These are phyloP conservation scores for Colletotrichum eleusines DNA, from an alignment of 2,329 filamentous ascomycete genomes.

Conservation along the genomic window DNA sequence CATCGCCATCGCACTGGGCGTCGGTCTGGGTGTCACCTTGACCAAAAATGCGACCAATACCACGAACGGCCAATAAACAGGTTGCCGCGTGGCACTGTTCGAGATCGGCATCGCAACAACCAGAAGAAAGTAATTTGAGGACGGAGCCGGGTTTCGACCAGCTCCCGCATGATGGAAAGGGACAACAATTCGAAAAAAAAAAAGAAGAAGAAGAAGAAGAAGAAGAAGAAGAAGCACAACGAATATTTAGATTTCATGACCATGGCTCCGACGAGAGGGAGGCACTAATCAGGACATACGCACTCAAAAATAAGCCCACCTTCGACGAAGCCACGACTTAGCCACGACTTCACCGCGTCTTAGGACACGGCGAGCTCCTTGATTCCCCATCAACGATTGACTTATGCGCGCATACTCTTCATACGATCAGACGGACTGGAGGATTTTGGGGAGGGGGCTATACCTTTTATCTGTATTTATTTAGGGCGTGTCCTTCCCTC, in stretches of 20 bases:
- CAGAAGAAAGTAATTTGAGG: neutral
- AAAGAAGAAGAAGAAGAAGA: no score
- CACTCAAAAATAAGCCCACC: constrained; percentile 1
- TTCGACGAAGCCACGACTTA: constrained; percentile 30
- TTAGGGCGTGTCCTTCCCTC: neutral
- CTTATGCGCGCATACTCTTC: constrained; percentile 37
- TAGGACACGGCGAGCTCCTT: constrained; percentile 27
- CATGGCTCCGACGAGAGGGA: constrained; percentile 18
- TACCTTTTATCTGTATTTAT: constrained; percentile 32
- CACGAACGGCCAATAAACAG: constrained; percentile 7
- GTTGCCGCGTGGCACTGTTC: neutral
- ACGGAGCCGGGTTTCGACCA: neutral
- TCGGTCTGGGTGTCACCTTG: constrained; percentile 62
- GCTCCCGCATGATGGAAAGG: constrained; percentile 11
- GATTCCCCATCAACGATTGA: constrained; percentile 34
- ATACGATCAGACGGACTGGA: constrained; percentile 26
- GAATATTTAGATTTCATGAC: constrained; percentile 38
- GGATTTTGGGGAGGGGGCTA: neutral
- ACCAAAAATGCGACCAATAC: constrained; percentile 28
- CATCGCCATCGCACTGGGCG: constrained; percentile 65
- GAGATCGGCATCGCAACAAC: neutral
- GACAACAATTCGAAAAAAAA: constrained; percentile 25
- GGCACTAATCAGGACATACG: constrained; percentile 24
- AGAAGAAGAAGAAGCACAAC: constrained; percentile 28
- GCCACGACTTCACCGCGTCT: constrained; percentile 23